Evolutionary conservation across 129 eudicot genomes (phyloP), one percentile per base, ranked within the genome.

Genomic region (Helianthus annuus): DNA sequence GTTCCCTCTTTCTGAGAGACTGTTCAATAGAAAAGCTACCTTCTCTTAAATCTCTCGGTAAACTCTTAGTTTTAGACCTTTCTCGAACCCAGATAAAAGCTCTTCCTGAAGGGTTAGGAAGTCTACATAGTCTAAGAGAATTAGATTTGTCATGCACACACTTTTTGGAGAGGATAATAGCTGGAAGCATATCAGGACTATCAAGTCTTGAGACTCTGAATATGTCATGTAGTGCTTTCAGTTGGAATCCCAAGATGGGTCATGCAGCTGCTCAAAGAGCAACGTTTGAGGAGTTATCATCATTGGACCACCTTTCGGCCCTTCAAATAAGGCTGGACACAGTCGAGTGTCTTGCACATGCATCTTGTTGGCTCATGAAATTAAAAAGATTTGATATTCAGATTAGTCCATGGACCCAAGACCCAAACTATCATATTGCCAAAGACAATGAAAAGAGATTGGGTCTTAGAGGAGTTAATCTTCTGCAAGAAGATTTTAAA

Each of bases 381-480:
- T 56, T 72, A 52, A 72, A 29, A 58, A 66, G 54, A 12, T 79
- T 65, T 27, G 67, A 64, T 42, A 71, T 78, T 42, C 77, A 70
- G 48, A 58, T 79, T 48, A 57, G 51, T 48, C 78, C 70, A 17
- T 34, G 76, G 44, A 69, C 52, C 45, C 59, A 57, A 1, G 74
- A 73, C 53, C 46, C 69, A 2, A 38, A 72, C 19, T 1, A 48
- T 48, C 61, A 27, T 19, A 57, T 48, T 17, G 27, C 54, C 16
- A 45, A 54, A 34, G 40, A 29, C 44, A 49, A 72, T 34, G 83
- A 79, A 13, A 79, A 72, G 49, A 27, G 55, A 46, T 58, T 72
- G 78, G 70, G 48, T 72, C 78, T 72, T n/a, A 65, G 70, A 55
- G 83, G 83, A 53, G 74, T 79, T 42, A 45, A 72, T 48, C 48